Evolutionary conservation across 495 filamentous ascomycete species (phyloP), one percentile per base, ranked within the genome.

Genomic region (Penicillium cataractarum): DNA sequence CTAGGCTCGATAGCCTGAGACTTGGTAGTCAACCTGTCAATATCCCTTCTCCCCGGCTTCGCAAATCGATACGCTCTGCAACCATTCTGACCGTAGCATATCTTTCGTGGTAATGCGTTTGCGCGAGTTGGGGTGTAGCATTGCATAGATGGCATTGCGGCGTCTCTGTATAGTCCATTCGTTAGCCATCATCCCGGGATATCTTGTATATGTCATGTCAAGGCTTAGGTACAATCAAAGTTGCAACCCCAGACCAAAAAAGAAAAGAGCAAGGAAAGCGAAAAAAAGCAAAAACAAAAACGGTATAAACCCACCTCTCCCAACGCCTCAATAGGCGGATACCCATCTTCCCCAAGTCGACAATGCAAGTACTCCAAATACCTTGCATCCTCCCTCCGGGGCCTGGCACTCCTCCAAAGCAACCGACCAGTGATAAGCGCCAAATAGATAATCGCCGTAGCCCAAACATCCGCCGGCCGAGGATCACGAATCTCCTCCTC

Each of bases 361-460:
- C 91, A 90, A 65, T 90, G 85, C 2, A 97, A 81, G 68, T 97
- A 97, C 31, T 91, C 86, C 57, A 89, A 83, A 67, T 92, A 97
- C 70, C 94, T 94, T 58, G 93, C 90, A 71, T 98, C 93, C 64
- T 97, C 93, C 29, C 58, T 40, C 37, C 91, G 89, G 65, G 89
- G 91, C 72, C 90, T 89, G 1, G 94, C 92, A 48, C 93, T 84
- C 17, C 90, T 84, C 94, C 94, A 98, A 6, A 94, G 78, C 74
- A 97, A 90, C 33, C 92, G 80, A 26, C 94, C 94, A 10, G 90
- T 97, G 48, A 94, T 82, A 89, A 98, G 95, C 2, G 92, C 90
- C 91, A 98, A 93, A 76, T 98, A 98, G 32, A 97, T 93, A 42
- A 97, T 90, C 62, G 93, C 94, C 56, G 90, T 91, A 24, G 94